Base-by-base conservation (phyloP, 225 moss, liverwort and hornwort genomes). In the Physcomitrellopsis africana region DNA sequence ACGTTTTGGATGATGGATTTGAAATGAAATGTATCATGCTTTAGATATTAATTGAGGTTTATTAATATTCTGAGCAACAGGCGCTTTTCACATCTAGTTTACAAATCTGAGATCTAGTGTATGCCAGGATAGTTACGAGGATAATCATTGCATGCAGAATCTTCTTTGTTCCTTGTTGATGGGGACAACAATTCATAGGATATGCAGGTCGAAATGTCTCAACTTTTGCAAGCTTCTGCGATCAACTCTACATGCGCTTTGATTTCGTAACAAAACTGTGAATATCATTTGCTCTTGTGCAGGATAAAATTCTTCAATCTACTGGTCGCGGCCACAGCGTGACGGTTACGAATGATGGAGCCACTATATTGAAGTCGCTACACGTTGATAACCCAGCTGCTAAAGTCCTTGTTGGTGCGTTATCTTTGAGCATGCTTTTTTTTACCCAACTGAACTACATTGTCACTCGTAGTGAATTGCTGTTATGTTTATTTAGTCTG, bases 361-460 rank as follows among this genome's bases (percentile, higher is more conserved):
- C 99, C 61, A 99, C 99, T 27, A 99, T 99, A 59, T 72, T 99
- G 89, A 99, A 99, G 84, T 93, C 97, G 49, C 84, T 99, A 8
- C 99, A 99, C 73, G 95, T 99, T 10, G 99, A 99, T 56, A 99
- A 99, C 63, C 99, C 99, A 67, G 99, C 99, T 56, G 99, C 99
- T 7, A 99, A 99, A 92, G 94, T 99, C 72, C 89, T 99, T 9
- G 94, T 99, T 66, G 99, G 97, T 99, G 90, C 66, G 88, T 86
- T 58, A 72, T 76, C 70, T 51, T 63, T 61, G 24, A 19, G 26
- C 9, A 15, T 56, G 24, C 45, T 16, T 81, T 2, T 8, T 51
- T 9, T 41, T 37, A 45, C 12, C 23, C 69, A 53, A 49, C 15
- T 15, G 59, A 47, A 42, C 11, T 24, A 20, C 23, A 37, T 32